These are phyloP conservation scores for Phyllosticta capitalensis DNA, from an alignment of 2,329 filamentous ascomycete species.

Conservation along the genomic window DNA sequence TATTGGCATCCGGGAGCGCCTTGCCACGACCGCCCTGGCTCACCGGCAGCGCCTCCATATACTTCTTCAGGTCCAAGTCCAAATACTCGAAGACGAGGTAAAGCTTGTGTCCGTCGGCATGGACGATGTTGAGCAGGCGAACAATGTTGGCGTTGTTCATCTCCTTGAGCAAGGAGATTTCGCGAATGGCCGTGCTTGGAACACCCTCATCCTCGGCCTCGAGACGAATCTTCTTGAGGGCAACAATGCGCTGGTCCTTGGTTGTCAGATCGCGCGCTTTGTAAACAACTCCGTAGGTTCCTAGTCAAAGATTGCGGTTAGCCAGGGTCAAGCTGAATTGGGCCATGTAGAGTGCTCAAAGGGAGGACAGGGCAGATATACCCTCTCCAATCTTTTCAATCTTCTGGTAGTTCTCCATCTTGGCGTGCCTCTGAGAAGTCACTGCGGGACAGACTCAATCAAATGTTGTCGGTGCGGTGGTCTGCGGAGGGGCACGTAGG, in stretches of 20 bases:
- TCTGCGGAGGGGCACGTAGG: slow-evolving; percentile 4
- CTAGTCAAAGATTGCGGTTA: slow-evolving; percentile 36
- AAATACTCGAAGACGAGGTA: slow-evolving; percentile 91
- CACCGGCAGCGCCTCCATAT: slow-evolving; percentile 84
- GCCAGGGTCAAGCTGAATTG: neutral
- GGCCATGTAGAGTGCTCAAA: neutral
- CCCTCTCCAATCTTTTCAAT: slow-evolving; percentile 95
- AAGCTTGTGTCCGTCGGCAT: slow-evolving; percentile 88
- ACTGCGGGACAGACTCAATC: slow-evolving; percentile 1
- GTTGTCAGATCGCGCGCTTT: slow-evolving; percentile 81
- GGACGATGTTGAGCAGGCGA: slow-evolving; percentile 80
- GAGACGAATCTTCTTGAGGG: slow-evolving; percentile 89
- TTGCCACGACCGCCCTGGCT: slow-evolving; percentile 78
- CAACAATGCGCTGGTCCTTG: slow-evolving; percentile 69
- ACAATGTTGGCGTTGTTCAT: slow-evolving; percentile 91
- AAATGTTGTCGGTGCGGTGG: neutral
- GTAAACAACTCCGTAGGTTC: slow-evolving; percentile 92
- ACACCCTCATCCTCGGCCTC: slow-evolving; percentile 93
- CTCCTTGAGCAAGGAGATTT: slow-evolving; percentile 89
- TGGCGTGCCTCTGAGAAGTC: slow-evolving; percentile 10
- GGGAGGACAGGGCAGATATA: slow-evolving; percentile 31
- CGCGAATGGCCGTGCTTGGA: slow-evolving; percentile 83
- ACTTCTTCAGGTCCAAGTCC: slow-evolving; percentile 87
- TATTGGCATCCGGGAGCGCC: slow-evolving; percentile 66
- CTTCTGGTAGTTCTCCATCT: slow-evolving; percentile 94